phyloP scores from a whole-genome alignment of 306 rosid genomes.

The Betula pendula region DNA sequence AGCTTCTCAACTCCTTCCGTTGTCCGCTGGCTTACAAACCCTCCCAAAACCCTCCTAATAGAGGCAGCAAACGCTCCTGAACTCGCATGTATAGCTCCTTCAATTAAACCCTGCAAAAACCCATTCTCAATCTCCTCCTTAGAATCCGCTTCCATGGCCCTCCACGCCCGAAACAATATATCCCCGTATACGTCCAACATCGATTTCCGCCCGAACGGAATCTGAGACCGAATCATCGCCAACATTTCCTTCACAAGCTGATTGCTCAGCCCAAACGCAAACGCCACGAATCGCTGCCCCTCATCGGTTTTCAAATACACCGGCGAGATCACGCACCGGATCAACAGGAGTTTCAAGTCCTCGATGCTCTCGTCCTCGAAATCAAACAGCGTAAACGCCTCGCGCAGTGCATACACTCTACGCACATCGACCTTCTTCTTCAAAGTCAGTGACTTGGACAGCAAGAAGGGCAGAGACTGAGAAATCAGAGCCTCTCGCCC shows the following conservation, averaged over 20 bases:
- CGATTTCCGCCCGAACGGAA: slow-evolving; percentile 84
- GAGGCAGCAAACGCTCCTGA: slow-evolving; percentile 60
- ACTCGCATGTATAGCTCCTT: slow-evolving; percentile 61
- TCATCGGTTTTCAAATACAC: slow-evolving; percentile 75
- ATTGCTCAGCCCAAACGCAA: slow-evolving; percentile 57
- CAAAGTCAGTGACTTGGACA: slow-evolving; percentile 63
- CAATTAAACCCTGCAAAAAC: slow-evolving; percentile 78
- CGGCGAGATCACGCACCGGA: slow-evolving; percentile 71
- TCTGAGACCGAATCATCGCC: slow-evolving; percentile 87
- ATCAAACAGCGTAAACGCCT: slow-evolving; percentile 72
- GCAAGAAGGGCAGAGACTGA: slow-evolving; percentile 69
- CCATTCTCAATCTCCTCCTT: slow-evolving; percentile 63
- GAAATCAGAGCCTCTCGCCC: slow-evolving; percentile 70
- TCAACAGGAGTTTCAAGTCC: slow-evolving; percentile 67
- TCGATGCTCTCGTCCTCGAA: slow-evolving; percentile 80
- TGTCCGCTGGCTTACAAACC: slow-evolving; percentile 83
- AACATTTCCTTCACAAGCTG: slow-evolving; percentile 71
- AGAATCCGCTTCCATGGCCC: slow-evolving; percentile 42
- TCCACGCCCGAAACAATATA: slow-evolving; percentile 85
- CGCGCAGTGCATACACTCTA: slow-evolving; percentile 67
- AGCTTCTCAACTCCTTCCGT: slow-evolving; percentile 77
- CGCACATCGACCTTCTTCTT: slow-evolving; percentile 83
- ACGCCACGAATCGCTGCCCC: slow-evolving; percentile 75
- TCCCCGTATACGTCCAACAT: slow-evolving; percentile 86
- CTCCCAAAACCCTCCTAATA: slow-evolving; percentile 76